Conservation (phyloP, 176 grass and related monocot species). For the Eleusine indica region DNA sequence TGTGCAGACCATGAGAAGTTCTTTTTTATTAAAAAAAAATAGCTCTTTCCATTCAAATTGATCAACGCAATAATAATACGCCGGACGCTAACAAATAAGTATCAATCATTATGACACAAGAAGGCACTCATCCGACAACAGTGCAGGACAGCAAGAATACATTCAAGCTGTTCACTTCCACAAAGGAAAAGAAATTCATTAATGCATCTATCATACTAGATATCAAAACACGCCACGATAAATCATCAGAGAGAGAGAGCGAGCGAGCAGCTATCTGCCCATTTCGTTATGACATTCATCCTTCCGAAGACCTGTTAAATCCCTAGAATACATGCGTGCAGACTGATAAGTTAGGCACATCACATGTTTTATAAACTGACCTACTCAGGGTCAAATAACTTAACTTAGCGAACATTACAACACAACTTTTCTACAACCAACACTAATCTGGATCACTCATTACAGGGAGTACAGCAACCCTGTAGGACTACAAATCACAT, state of each 20-base stretch:
- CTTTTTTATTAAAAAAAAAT: no score
- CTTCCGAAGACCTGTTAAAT: constrained; percentile 2
- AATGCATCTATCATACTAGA: neutral
- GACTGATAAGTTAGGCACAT: neutral
- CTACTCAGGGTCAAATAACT: neutral
- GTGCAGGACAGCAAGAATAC: no score
- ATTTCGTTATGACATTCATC: neutral
- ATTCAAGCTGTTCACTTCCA: neutral
- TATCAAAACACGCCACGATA: neutral
- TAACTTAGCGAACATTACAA: constrained; percentile 1
- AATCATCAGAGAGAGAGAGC: neutral
- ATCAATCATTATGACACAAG: no score
- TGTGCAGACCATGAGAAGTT: no score
- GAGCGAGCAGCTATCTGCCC: neutral
- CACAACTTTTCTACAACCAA: constrained; percentile 23
- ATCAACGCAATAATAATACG: neutral
- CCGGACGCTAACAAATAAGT: no score
- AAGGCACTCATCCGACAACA: no score
- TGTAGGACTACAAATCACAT: constrained; percentile 9
- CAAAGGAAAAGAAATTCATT: neutral
- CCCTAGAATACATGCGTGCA: neutral
- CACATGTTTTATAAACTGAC: constrained; percentile 1
- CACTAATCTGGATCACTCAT: neutral
- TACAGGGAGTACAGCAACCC: neutral
- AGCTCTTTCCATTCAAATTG: neutral